Percentiles rank a stretch among this genome's conserved stretches.
phyloP scores from a whole-genome alignment of 257 asterid species.

The Misopates orontium region DNA sequence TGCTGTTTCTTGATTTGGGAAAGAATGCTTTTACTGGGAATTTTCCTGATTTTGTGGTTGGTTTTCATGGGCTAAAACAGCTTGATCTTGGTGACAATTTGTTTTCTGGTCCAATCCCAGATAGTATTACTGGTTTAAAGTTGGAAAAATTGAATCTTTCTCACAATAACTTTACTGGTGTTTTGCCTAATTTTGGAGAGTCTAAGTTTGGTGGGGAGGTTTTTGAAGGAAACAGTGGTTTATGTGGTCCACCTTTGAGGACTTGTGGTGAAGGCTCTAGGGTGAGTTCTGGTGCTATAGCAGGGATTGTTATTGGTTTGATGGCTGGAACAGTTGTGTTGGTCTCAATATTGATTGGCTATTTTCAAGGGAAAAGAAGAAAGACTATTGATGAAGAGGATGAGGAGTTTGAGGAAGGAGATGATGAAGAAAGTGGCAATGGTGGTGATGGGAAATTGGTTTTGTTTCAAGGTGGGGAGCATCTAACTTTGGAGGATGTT shows the following conservation, averaged over 20 bases:
- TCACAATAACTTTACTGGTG: constrained; percentile 85
- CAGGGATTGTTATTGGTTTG: constrained; percentile 88
- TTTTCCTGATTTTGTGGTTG: constrained; percentile 65
- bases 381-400: constrained; percentile 63
- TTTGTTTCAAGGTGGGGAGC: constrained; percentile 95
- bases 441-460: constrained; percentile 86
- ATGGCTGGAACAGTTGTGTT: constrained; percentile 82
- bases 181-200: constrained; percentile 66
- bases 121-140: constrained; percentile 43
- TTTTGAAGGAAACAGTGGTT: constrained; percentile 72
- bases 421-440: constrained; percentile 53
- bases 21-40: constrained; percentile 63
- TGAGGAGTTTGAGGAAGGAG: constrained; percentile 66
- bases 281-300: constrained; percentile 83
- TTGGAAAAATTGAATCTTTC: constrained; percentile 88
- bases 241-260: constrained; percentile 78
- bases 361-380: constrained; percentile 77
- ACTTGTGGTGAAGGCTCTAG: constrained; percentile 61
- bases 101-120: constrained; percentile 70
- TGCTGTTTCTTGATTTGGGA: constrained; percentile 81
- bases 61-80: constrained; percentile 57
- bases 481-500: constrained; percentile 83
- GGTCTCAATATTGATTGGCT: constrained; percentile 81
- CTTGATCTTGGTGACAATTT: constrained; percentile 75
- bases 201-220: constrained; percentile 71